These are phyloP conservation scores for Tulasnella sp. DNA, from an alignment of 768 basidiomycete genomes.

Conservation along the genomic window DNA sequence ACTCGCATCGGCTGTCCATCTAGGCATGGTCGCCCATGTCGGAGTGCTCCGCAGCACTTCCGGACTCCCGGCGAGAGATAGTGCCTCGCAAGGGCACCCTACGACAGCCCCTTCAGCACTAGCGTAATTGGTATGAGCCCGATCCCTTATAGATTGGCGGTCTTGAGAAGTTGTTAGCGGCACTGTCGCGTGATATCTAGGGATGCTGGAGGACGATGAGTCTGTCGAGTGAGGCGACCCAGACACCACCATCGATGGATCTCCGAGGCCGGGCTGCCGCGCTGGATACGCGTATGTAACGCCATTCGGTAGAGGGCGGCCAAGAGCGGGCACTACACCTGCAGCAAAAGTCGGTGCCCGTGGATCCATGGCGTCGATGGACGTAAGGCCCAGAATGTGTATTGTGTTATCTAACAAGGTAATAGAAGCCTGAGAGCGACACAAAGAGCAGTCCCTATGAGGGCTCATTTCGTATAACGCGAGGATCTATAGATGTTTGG, in stretches of 20 bases:
- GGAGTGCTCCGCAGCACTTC: not conserved
- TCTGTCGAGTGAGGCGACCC: too few species aligned
- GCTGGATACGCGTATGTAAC: too few species aligned
- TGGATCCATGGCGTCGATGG: conserved; percentile 15
- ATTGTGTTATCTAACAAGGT: conserved; percentile 12
- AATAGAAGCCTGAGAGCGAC: not conserved
- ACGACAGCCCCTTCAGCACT: too few species aligned
- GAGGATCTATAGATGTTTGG: conserved; percentile 3
- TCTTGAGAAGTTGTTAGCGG: too few species aligned
- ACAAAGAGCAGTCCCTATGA: not conserved
- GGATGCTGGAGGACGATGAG: too few species aligned
- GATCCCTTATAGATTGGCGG: too few species aligned
- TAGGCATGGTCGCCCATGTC: conserved; percentile 15
- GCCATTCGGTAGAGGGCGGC: not conserved
- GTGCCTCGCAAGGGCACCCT: conserved; percentile 4
- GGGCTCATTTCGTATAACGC: conserved; percentile 14
- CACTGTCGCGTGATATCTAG: too few species aligned
- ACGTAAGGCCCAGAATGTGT: conserved; percentile 3
- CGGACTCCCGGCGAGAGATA: conserved; percentile 1
- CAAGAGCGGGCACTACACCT: conserved; percentile 7
- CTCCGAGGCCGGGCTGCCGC: too few species aligned
- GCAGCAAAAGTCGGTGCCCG: conserved; percentile 4
- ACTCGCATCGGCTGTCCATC: conserved; percentile 9
- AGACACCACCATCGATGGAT: too few species aligned
- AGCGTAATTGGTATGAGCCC: too few species aligned